These are phyloP conservation scores for Tubosaeta sp. DNA, from an alignment of 768 basidiomycete species.

Conservation along the genomic window DNA sequence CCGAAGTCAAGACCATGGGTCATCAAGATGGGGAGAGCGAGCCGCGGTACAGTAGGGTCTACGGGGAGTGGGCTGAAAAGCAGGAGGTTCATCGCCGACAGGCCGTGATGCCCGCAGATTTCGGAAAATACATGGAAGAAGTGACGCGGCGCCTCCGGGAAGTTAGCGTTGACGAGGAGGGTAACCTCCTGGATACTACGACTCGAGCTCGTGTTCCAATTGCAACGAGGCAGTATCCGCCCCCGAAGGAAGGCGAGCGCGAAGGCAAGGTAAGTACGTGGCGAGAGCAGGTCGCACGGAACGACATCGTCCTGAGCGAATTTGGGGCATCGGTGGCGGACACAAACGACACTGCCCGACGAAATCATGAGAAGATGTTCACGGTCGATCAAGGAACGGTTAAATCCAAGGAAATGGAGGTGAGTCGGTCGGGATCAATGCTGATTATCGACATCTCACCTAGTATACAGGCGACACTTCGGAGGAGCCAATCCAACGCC, in stretches of 20 bases:
- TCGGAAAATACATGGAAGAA: slow-evolving; percentile 28
- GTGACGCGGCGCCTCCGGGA: slow-evolving; percentile 34
- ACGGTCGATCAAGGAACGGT: slow-evolving; percentile 10
- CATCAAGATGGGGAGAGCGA: slow-evolving; percentile 4
- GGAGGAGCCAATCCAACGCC: slow-evolving; percentile 16
- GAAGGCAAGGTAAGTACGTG: slow-evolving; percentile 47
- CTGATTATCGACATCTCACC: background rate
- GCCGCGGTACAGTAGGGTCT: slow-evolving; percentile 26
- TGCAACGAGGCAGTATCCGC: slow-evolving; percentile 2
- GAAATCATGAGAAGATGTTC: slow-evolving; percentile 8
- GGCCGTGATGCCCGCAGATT: slow-evolving; percentile 18
- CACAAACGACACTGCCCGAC: slow-evolving; percentile 14
- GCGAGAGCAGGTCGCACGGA: slow-evolving; percentile 50
- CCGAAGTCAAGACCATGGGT: slow-evolving; percentile 16
- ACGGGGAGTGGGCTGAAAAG: slow-evolving; percentile 31
- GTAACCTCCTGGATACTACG: slow-evolving; percentile 18
- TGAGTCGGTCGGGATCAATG: slow-evolving; percentile 9
- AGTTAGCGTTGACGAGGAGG: slow-evolving; percentile 29
- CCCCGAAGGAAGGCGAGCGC: slow-evolving; percentile 14
- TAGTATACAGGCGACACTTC: slow-evolving; percentile 16
- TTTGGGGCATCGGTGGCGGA: slow-evolving; percentile 16
- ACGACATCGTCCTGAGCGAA: slow-evolving; percentile 23
- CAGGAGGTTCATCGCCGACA: slow-evolving; percentile 25
- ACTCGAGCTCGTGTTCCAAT: slow-evolving; percentile 8
- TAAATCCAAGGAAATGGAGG: slow-evolving; percentile 21